Evolutionary conservation across 2,329 filamentous ascomycete genomes (phyloP), one percentile per base, ranked within the genome.

Genomic region (Periglandula ipomoeae): DNA sequence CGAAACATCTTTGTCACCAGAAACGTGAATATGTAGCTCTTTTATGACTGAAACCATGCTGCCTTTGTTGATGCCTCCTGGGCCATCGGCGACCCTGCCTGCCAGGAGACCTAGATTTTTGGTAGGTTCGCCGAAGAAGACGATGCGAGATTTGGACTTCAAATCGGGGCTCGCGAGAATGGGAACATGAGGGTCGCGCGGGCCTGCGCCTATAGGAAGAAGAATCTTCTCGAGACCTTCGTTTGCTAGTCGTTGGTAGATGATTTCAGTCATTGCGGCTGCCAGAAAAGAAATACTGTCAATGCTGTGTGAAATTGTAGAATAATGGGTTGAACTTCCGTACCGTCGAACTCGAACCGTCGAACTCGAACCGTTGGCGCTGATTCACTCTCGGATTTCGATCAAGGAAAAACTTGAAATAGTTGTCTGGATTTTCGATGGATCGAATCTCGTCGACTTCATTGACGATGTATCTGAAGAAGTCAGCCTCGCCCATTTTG

Each of bases 81-180:
- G 67, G 0, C 80, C 76, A 50, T 80, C 76, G 35, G 84, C 65
- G 10, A 83, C 72, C 19, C 89, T 80, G 56, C 86, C 83, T 0
- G 88, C 82, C 54, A 90, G 75, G 30, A 91, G 67, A 0, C 87
- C 89, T 0, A 94, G 73, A 47, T 91, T 83, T 58, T 91, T 84
- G 3, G 62, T 62, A 1, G 77, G 70, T 56, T 93, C 84, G 49
- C 88, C 87, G 57, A 95, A 78, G 46, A 95, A 66, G 41, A 95
- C 70, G 15, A 95, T 68, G 37, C 85, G 44, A 23, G 44, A 37
- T 27, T 26, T 42, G n/a, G 23, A 13, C 8, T 13, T 7, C 17
- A 52, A 3, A 23, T 50, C 23, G 11, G 50, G 44, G 11, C 30
- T 50, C 8, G 44, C 30, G 23, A 91, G 78, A 56, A 96, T 87